Evolutionary conservation across 805 yeast species (phyloP).

Genomic region (Suhomyces faveliae): DNA sequence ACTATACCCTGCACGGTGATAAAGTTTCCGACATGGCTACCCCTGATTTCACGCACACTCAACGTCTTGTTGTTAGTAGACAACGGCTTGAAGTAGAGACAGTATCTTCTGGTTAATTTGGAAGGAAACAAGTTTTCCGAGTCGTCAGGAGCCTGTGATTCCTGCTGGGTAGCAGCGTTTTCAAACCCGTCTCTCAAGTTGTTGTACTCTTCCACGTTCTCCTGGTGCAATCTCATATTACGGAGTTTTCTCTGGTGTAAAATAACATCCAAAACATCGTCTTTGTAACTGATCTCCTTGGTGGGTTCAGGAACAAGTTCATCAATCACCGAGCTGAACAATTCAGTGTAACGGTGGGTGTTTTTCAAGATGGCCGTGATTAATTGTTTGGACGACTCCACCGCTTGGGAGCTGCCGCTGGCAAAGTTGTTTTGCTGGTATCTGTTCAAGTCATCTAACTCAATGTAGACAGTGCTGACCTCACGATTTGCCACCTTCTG

Average conservation of each 20-base stretch:
- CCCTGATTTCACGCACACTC: slow-evolving; percentile 88
- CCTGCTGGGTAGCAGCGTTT: slow-evolving; percentile 19
- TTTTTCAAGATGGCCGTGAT: slow-evolving; percentile 54
- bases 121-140: slow-evolving; percentile 71
- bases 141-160: slow-evolving; percentile 9
- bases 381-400: slow-evolving; percentile 35
- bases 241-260: slow-evolving; percentile 85
- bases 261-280: slow-evolving; percentile 90
- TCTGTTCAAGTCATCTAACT: slow-evolving; percentile 76
- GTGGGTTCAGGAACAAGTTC: slow-evolving; percentile 86
- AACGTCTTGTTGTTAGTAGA: slow-evolving; percentile 54
- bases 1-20: slow-evolving; percentile 93
- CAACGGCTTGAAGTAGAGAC: slow-evolving; percentile 81
- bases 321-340: slow-evolving; percentile 75
- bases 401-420: slow-evolving; percentile 18
- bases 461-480: slow-evolving; percentile 61
- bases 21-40: slow-evolving; percentile 76
- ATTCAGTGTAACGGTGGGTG: slow-evolving; percentile 74
- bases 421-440: slow-evolving; percentile 53
- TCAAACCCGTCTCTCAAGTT: slow-evolving; percentile 38
- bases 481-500: slow-evolving; percentile 87
- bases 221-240: slow-evolving; percentile 70
- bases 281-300: slow-evolving; percentile 71
- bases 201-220: slow-evolving; percentile 59
- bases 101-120: slow-evolving; percentile 81